phyloP scores from a whole-genome alignment of 2,329 filamentous ascomycete species.

The Fusarium sp. region DNA sequence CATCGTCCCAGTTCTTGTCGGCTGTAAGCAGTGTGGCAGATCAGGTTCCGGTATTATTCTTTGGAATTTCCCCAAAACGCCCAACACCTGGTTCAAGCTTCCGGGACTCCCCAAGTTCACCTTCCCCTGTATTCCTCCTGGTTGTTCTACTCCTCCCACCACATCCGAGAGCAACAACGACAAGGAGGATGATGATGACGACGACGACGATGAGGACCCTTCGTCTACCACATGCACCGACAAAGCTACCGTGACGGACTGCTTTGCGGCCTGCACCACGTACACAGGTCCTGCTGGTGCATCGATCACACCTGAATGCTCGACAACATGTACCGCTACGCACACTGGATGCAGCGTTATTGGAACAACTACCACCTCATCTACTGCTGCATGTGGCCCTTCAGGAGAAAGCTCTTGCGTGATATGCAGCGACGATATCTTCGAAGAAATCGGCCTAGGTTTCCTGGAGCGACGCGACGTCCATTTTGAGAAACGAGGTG shows the following conservation, averaged over 20 bases:
- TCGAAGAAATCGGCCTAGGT: background rate
- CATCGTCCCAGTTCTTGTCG: conserved; percentile 29
- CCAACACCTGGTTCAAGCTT: conserved; percentile 10
- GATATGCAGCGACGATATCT: no score
- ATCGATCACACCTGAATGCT: background rate
- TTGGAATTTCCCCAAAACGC: background rate
- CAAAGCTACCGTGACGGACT: conserved; percentile 29
- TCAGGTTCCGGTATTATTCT: conserved; percentile 21
- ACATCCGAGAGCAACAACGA: background rate
- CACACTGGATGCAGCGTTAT: conserved; percentile 24
- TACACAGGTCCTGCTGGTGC: conserved; percentile 13
- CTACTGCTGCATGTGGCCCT: background rate
- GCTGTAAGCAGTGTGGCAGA: conserved; percentile 18
- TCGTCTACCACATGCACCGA: conserved; percentile 17
- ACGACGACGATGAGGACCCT: conserved; percentile 9
- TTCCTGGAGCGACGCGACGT: background rate
- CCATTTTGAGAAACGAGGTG: background rate
- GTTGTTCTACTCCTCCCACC: background rate
- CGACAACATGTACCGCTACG: conserved; percentile 24
- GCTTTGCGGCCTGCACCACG: conserved; percentile 31
- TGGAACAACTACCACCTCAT: conserved; percentile 14
- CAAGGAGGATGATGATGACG: background rate
- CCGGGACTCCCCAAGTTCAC: conserved; percentile 22
- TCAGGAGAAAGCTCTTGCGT: background rate
- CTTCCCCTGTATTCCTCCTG: conserved; percentile 30